phyloP scores from a whole-genome alignment of 495 filamentous ascomycete genomes.

The Penicillium chermesinum region DNA sequence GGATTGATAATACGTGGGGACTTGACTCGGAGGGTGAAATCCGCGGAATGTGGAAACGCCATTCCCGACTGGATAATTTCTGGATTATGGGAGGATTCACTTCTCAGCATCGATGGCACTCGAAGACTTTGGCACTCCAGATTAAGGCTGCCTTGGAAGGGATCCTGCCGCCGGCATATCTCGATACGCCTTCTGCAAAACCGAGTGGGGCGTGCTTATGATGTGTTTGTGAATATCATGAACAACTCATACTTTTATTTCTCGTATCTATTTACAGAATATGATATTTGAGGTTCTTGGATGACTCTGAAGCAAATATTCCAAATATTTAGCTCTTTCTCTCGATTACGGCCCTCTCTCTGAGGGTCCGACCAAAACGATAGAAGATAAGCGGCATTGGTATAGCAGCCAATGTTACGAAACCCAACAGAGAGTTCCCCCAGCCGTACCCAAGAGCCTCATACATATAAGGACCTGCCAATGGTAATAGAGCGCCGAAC shows the following conservation, averaged over 20 bases:
- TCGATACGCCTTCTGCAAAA: conserved; percentile 3
- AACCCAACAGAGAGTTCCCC: conserved; percentile 1
- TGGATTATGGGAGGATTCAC: conserved; percentile 31
- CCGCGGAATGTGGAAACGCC: conserved; percentile 32
- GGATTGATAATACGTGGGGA: conserved; percentile 34
- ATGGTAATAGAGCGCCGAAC: background rate
- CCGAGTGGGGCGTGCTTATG: background rate
- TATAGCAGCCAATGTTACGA: background rate
- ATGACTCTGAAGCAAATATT: too few relatives aligned
- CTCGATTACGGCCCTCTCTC: background rate
- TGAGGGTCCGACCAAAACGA: background rate
- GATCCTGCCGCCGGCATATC: conserved; percentile 20
- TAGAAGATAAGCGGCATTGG: background rate
- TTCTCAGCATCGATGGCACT: conserved; percentile 3
- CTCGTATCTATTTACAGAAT: background rate
- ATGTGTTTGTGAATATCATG: background rate
- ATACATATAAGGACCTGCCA: background rate
- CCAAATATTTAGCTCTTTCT: background rate
- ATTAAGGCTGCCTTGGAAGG: conserved; percentile 26
- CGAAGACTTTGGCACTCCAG: conserved; percentile 29
- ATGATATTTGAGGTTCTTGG: too few relatives aligned
- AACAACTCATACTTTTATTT: background rate
- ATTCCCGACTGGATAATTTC: conserved; percentile 26
- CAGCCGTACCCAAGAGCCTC: background rate
- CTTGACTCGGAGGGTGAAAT: conserved; percentile 37